Percentiles rank a stretch among this genome's conserved stretches.
These are phyloP conservation scores for Diaporthe nobilis DNA, from an alignment of 2,329 filamentous ascomycete species.

Conservation along the genomic window DNA sequence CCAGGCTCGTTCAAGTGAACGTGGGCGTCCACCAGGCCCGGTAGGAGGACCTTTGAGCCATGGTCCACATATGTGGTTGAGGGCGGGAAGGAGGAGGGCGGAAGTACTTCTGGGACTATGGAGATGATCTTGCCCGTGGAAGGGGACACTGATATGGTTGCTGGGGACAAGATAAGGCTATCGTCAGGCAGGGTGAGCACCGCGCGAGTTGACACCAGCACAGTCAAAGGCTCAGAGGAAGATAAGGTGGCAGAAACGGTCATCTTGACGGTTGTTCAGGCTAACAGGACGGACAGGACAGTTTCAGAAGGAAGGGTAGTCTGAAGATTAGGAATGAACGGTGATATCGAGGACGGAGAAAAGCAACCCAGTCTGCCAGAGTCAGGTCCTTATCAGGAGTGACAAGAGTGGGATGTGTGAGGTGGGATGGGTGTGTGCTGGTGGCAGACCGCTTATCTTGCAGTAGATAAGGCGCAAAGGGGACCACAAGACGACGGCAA, in stretches of 20 bases:
- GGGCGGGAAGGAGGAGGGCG: slow-evolving; percentile 79
- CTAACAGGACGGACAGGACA: not conserved
- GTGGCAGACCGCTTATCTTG: slow-evolving; percentile 26
- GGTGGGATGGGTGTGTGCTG: slow-evolving; percentile 18
- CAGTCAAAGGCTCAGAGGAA: slow-evolving; percentile 66
- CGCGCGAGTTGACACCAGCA: slow-evolving; percentile 87
- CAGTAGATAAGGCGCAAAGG: slow-evolving; percentile 25
- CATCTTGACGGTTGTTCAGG: slow-evolving; percentile 47
- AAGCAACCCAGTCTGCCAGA: slow-evolving; percentile 3
- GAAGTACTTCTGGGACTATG: slow-evolving; percentile 81
- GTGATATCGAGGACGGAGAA: not conserved
- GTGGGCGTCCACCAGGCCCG: slow-evolving; percentile 95
- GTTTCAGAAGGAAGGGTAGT: not conserved
- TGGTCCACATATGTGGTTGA: slow-evolving; percentile 85
- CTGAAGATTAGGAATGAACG: slow-evolving; percentile 28
- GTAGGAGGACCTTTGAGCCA: slow-evolving; percentile 86
- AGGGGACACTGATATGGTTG: slow-evolving; percentile 85
- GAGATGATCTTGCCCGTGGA: slow-evolving; percentile 87
- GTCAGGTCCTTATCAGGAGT: slow-evolving; percentile 15
- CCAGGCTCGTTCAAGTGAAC: slow-evolving; percentile 98
- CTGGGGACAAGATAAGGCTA: slow-evolving; percentile 77
- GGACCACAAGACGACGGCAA: slow-evolving; percentile 13
- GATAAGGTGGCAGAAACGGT: slow-evolving; percentile 47
- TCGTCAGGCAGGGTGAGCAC: slow-evolving; percentile 80
- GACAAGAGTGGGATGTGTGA: slow-evolving; percentile 2